Percentiles rank a stretch among this genome's conserved stretches.
phyloP scores from a whole-genome alignment of 1,139 yeast genomes.

The Pichia sp. region DNA sequence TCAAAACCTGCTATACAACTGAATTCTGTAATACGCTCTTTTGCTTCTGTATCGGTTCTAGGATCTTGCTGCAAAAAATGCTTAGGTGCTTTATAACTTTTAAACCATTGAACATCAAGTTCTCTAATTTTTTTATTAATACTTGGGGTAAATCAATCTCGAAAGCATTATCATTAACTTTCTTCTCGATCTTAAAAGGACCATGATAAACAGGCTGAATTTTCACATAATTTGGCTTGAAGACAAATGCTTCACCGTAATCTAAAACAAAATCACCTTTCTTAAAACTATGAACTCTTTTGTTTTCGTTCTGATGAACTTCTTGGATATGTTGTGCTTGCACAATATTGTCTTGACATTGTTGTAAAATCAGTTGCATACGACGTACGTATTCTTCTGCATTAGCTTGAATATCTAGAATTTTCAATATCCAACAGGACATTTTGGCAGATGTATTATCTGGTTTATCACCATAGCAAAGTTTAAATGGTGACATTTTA shows the following conservation, averaged over 20 bases:
- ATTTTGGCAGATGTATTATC: not conserved
- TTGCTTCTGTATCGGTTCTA: too few relatives aligned
- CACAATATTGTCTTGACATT: not conserved
- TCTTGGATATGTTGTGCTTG: not conserved
- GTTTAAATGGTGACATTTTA: not conserved
- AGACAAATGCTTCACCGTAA: not conserved
- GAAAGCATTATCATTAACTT: not conserved
- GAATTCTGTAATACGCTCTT: too few relatives aligned
- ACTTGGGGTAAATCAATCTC: not conserved
- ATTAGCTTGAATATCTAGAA: not conserved
- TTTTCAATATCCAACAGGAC: not conserved
- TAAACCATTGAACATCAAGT: not conserved
- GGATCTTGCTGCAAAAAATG: not conserved
- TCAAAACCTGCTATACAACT: too few relatives aligned
- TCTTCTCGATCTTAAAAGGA: not conserved
- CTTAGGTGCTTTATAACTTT: not conserved
- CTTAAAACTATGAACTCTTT: not conserved
- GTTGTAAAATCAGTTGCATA: not conserved
- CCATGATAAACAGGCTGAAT: not conserved
- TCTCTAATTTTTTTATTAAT: not conserved
- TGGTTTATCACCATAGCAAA: not conserved
- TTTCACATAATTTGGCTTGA: not conserved
- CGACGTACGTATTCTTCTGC: not conserved
- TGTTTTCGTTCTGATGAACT: not conserved
- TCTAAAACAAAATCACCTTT: not conserved